These are phyloP conservation scores for Biscogniauxia marginata DNA, from an alignment of 2,329 filamentous ascomycete species.

Conservation along the genomic window DNA sequence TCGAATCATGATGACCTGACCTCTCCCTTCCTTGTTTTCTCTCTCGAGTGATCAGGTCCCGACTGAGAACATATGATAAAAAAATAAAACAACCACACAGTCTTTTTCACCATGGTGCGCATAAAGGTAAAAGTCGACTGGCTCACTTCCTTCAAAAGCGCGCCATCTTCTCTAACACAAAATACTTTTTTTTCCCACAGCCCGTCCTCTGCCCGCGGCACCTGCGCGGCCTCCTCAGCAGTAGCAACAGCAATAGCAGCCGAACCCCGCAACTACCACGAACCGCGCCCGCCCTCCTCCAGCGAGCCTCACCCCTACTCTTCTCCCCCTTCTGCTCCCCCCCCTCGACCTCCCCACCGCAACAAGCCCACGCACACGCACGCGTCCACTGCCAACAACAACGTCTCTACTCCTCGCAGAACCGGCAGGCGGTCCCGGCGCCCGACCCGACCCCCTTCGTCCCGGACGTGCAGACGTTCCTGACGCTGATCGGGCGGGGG, in stretches of 20 bases:
- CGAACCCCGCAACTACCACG: not conserved
- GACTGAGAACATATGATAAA: not conserved
- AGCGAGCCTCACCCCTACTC: not conserved
- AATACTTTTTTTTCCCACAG: constrained; percentile 9
- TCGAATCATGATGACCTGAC: not conserved
- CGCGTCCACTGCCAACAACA: constrained; percentile 4
- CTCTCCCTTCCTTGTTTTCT: not conserved
- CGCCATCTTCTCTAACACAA: not conserved
- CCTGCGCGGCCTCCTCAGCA: constrained; percentile 25
- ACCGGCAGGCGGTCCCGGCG: constrained; percentile 29
- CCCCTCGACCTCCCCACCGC: too few species aligned
- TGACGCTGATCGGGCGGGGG: constrained; percentile 85
- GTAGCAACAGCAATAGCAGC: constrained; percentile 7
- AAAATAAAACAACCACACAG: not conserved
- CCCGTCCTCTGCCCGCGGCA: constrained; percentile 30
- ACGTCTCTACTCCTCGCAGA: constrained; percentile 7
- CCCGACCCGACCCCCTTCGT: constrained; percentile 81
- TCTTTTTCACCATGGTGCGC: not conserved
- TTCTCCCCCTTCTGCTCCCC: not conserved
- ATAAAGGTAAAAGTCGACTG: not conserved
- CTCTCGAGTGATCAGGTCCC: too few species aligned
- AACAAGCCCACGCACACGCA: too few species aligned
- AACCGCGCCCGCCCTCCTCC: too few species aligned
- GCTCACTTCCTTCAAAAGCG: too few species aligned
- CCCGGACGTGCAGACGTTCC: constrained; percentile 81